Percentiles rank a stretch among this genome's conserved stretches.
Conservation (phyloP, 129 eudicot species). For the Solidago caesia region DNA sequence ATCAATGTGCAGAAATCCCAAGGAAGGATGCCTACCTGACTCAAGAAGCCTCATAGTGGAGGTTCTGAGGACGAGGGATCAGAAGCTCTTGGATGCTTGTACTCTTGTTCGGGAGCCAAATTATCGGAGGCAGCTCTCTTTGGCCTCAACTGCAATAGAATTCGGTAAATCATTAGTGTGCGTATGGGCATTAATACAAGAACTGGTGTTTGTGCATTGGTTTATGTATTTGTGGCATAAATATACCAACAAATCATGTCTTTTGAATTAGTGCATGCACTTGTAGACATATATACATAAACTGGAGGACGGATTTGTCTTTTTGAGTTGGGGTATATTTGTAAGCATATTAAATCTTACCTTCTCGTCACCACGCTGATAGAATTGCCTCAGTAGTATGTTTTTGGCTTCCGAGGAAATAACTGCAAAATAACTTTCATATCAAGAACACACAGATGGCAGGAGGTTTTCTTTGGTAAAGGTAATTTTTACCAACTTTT, state of each 20-base stretch:
- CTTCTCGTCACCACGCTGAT: slow-evolving; percentile 71
- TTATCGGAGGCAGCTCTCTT: slow-evolving; percentile 72
- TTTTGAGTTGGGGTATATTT: neutral
- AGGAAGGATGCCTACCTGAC: neutral
- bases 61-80: slow-evolving; percentile 51
- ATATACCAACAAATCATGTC: neutral
- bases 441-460: neutral
- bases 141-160: slow-evolving; percentile 52
- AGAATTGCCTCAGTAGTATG: slow-evolving; percentile 70
- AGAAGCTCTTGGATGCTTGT: slow-evolving; percentile 69
- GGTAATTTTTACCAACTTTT: neutral
- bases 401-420: slow-evolving; percentile 63
- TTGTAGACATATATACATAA: neutral
- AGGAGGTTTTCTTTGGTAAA: neutral
- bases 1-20: slow-evolving; percentile 14
- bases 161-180: neutral
- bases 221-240: neutral
- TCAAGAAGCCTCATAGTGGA: slow-evolving; percentile 27
- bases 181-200: neutral
- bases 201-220: slow-evolving; percentile 11
- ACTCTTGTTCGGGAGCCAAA: slow-evolving; percentile 56
- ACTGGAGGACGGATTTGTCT: neutral
- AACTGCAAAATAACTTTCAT: slow-evolving; percentile 41
- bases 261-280: neutral
- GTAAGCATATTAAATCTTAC: slow-evolving; percentile 34